Evolutionary conservation across 495 filamentous ascomycete genomes (phyloP).

Genomic region (Aspergillus carlsbadensis): DNA sequence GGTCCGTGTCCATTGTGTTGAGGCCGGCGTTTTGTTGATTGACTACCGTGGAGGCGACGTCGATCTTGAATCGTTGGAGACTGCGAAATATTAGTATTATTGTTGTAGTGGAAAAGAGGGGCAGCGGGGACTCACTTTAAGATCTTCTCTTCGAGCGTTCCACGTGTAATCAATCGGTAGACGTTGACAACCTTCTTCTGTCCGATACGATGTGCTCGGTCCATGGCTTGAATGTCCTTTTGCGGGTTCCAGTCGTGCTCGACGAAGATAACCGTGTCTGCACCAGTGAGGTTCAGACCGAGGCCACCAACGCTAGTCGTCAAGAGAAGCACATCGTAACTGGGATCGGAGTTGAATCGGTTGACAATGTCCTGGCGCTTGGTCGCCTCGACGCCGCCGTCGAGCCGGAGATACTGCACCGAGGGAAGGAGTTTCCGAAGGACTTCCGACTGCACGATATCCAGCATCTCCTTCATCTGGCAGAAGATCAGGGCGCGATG

Average conservation of each 20-base stretch:
- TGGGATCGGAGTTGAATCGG: slow-evolving; percentile 95
- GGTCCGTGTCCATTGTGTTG: slow-evolving; percentile 94
- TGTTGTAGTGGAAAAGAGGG: background rate
- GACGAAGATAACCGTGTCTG: slow-evolving; percentile 98
- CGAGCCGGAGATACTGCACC: slow-evolving; percentile 85
- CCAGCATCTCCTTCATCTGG: slow-evolving; percentile 99
- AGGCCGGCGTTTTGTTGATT: slow-evolving; percentile 98
- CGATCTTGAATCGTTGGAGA: slow-evolving; percentile 99
- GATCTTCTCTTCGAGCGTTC: slow-evolving; percentile 98
- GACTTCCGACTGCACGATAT: slow-evolving; percentile 94
- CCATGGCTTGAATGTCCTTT: slow-evolving; percentile 98
- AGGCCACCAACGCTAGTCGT: slow-evolving; percentile 95
- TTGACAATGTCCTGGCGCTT: slow-evolving; percentile 96
- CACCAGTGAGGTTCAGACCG: slow-evolving; percentile 92
- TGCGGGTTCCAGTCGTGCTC: slow-evolving; percentile 99
- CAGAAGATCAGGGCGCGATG: slow-evolving; percentile 97
- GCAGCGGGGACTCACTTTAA: slow-evolving; percentile 61
- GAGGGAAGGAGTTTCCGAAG: slow-evolving; percentile 81
- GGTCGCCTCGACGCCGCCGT: slow-evolving; percentile 85
- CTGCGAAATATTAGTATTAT: slow-evolving; percentile 43
- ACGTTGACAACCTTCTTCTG: slow-evolving; percentile 99
- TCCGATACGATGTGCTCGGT: slow-evolving; percentile 95
- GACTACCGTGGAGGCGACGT: slow-evolving; percentile 95
- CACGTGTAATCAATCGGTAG: slow-evolving; percentile 93
- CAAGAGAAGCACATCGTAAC: slow-evolving; percentile 86